phyloP scores from a whole-genome alignment of 1,139 yeast genomes.

The Saccharomyces hybrid region DNA sequence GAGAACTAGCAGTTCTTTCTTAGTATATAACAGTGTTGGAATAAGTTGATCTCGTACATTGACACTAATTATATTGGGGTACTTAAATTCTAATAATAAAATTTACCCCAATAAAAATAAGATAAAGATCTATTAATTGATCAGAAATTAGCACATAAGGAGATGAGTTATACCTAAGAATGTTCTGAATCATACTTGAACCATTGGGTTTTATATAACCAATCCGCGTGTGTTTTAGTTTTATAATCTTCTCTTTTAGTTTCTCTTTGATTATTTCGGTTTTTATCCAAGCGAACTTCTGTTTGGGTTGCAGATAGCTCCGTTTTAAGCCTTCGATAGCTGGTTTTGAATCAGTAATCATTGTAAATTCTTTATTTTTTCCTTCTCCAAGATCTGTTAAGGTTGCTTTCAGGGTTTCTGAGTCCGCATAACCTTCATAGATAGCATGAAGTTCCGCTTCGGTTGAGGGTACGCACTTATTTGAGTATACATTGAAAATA shows the following conservation, averaged over 20 bases:
- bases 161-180: too few species aligned
- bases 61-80: too few species aligned
- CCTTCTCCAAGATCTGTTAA: not conserved
- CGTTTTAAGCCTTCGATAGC: not conserved
- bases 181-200: too few species aligned
- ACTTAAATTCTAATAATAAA: too few species aligned
- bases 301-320: not conserved
- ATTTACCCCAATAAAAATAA: too few species aligned
- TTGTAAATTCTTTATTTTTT: not conserved
- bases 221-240: too few species aligned
- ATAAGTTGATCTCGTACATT: too few species aligned
- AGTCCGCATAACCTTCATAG: not conserved
- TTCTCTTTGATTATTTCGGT: not conserved
- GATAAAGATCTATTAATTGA: too few species aligned
- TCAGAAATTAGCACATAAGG: too few species aligned
- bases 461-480: not conserved
- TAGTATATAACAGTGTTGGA: too few species aligned
- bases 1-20: too few species aligned
- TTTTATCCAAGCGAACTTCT: not conserved
- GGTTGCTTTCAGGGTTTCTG: not conserved
- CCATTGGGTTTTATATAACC: too few species aligned
- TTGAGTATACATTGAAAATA: not conserved
- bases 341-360: not conserved
- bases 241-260: not conserved
- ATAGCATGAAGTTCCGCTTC: not conserved